A percentile compares a stretch with the other conserved stretches of the same genome.
These are phyloP conservation scores for Pseudocercospora eumusae DNA, from an alignment of 2,329 filamentous ascomycete genomes.

Conservation along the genomic window DNA sequence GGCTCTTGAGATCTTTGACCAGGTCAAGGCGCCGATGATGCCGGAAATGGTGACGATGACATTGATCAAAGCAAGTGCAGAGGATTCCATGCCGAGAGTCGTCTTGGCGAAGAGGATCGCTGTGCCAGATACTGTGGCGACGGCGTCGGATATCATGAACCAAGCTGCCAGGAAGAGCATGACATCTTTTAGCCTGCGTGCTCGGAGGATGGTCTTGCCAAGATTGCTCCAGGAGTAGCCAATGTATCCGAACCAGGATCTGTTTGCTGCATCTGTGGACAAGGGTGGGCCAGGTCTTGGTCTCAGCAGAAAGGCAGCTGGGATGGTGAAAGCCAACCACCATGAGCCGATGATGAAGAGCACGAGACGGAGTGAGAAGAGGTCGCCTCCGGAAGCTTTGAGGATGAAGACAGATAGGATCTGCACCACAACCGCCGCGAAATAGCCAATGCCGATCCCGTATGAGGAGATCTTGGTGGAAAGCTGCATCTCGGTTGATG, in stretches of 20 bases:
- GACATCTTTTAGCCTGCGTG: constrained; percentile 70
- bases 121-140: constrained; percentile 91
- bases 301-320: constrained; percentile 82
- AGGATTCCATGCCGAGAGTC: constrained; percentile 82
- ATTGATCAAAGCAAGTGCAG: constrained; percentile 86
- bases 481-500: constrained; percentile 71
- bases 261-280: constrained; percentile 32
- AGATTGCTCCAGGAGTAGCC: constrained; percentile 83
- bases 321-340: constrained; percentile 92
- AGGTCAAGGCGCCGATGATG: constrained; percentile 84
- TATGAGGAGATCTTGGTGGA: constrained; percentile 90
- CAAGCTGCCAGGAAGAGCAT: constrained; percentile 80
- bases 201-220: constrained; percentile 74
- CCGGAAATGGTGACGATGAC: constrained; percentile 85
- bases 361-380: constrained; percentile 82
- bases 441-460: constrained; percentile 92
- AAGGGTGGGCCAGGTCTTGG: constrained; percentile 82
- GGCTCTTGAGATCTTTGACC: constrained; percentile 73
- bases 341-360: constrained; percentile 84
- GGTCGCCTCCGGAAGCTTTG: constrained; percentile 69
- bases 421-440: constrained; percentile 81
- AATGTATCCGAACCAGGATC: constrained; percentile 65
- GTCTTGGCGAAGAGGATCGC: constrained; percentile 97
- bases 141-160: constrained; percentile 92
- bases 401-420: constrained; percentile 77